Conservation (phyloP, 805 yeast genomes). For the Kuraishia cidri region DNA sequence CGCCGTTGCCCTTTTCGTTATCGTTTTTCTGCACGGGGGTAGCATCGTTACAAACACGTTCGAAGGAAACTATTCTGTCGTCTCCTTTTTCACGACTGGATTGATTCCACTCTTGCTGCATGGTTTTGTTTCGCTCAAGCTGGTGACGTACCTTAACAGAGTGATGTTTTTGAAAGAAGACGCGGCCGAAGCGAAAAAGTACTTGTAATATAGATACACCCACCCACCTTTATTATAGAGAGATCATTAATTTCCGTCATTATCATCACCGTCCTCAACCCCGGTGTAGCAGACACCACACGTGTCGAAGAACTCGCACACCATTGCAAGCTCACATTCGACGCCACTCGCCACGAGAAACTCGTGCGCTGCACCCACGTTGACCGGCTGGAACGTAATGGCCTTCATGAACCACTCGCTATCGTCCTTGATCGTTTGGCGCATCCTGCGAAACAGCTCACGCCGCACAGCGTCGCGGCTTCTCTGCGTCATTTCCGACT, state of each 20-base stretch:
- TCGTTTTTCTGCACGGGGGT: neutral
- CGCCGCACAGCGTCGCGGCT: neutral
- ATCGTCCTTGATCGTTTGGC: neutral
- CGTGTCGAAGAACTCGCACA: slow-evolving; percentile 1
- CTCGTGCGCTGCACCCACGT: neutral
- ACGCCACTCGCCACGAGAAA: slow-evolving; percentile 1
- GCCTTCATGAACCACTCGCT: slow-evolving; percentile 1
- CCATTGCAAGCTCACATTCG: neutral
- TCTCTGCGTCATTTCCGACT: too few species aligned
- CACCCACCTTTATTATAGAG: neutral
- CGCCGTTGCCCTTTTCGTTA: neutral
- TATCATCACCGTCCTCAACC: neutral
- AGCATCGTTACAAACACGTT: neutral
- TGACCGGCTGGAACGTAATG: slow-evolving; percentile 1
- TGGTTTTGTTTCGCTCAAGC: slow-evolving; percentile 1
- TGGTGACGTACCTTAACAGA: neutral
- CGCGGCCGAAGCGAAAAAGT: slow-evolving; percentile 1
- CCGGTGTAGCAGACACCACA: slow-evolving; percentile 2
- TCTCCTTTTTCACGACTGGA: slow-evolving; percentile 1
- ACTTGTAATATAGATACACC: neutral
- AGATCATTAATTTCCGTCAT: neutral
- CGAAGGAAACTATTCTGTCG: slow-evolving; percentile 1
- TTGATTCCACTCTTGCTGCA: neutral
- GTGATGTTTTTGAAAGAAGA: slow-evolving; percentile 2
- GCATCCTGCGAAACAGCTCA: neutral